Evolutionary conservation across 2,329 filamentous ascomycete genomes (phyloP).

Genomic region (Fusarium agapanthi): DNA sequence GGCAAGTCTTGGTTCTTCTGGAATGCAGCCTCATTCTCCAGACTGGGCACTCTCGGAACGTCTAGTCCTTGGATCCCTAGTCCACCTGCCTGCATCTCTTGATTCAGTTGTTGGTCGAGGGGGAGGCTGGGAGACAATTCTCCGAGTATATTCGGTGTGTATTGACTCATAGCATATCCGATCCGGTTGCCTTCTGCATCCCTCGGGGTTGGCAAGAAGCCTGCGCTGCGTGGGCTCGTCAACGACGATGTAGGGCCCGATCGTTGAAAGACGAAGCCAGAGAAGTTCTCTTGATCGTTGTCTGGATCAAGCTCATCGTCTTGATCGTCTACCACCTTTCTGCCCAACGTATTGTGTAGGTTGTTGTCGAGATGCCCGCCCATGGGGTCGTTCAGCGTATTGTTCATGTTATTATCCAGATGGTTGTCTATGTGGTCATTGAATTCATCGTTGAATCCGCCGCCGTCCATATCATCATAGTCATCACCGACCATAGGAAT

Average conservation of each 20-base stretch:
- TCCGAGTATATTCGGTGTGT: conserved; percentile 47
- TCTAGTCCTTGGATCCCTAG: conserved; percentile 55
- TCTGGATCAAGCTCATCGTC: conserved; percentile 38
- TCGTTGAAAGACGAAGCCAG: conserved; percentile 66
- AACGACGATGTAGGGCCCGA: conserved; percentile 62
- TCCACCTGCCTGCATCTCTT: conserved; percentile 44
- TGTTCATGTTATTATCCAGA: conserved; percentile 5
- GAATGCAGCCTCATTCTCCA: conserved; percentile 34
- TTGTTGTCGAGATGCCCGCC: conserved; percentile 26
- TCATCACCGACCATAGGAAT: conserved; percentile 44
- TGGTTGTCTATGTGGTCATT: conserved; percentile 16
- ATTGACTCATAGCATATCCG: conserved; percentile 63
- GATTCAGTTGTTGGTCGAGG: conserved; percentile 8
- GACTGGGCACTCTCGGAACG: conserved; percentile 19
- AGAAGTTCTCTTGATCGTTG: conserved; percentile 64
- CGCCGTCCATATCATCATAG: conserved; percentile 41
- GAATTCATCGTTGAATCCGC: conserved; percentile 40
- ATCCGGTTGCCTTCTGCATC: conserved; percentile 64
- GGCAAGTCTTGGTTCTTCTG: conserved; percentile 35
- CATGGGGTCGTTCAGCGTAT: conserved; percentile 29
- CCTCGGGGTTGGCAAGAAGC: conserved; percentile 61
- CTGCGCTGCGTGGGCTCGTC: conserved; percentile 59
- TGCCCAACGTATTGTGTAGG: conserved; percentile 26
- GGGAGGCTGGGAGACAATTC: conserved; percentile 29
- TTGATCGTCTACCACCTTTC: conserved; percentile 38